phyloP scores from a whole-genome alignment of 1,139 yeast genomes.

The Wickerhamomyces sp. region DNA sequence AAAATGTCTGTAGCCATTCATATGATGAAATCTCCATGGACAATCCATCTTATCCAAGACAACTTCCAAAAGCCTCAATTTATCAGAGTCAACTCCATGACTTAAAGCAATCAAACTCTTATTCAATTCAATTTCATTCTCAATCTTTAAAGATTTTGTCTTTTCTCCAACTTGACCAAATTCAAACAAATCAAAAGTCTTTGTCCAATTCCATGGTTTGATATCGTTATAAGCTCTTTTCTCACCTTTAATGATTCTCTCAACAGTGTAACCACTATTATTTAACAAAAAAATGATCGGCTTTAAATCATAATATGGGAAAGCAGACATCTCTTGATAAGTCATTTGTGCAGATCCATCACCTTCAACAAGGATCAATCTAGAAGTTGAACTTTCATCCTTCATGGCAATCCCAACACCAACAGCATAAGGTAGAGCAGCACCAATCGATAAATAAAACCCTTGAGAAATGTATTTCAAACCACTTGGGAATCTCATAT shows the following conservation, averaged over 20 bases:
- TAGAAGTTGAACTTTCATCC: slow-evolving; percentile 39
- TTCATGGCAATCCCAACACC: slow-evolving; percentile 73
- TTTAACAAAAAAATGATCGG: slow-evolving; percentile 71
- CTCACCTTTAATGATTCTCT: slow-evolving; percentile 79
- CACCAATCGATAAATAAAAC: slow-evolving; percentile 82
- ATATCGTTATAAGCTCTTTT: slow-evolving; percentile 75
- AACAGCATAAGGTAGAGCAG: slow-evolving; percentile 76
- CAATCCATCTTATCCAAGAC: slow-evolving; percentile 55
- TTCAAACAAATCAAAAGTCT: slow-evolving; percentile 44
- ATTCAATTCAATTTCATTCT: slow-evolving; percentile 32
- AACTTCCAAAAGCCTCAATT: slow-evolving; percentile 54
- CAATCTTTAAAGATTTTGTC: slow-evolving; percentile 28
- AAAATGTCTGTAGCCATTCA: slow-evolving; percentile 22
- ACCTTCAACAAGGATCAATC: slow-evolving; percentile 73
- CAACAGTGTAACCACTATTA: slow-evolving; percentile 86
- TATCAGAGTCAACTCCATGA: slow-evolving; percentile 23
- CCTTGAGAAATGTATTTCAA: slow-evolving; percentile 57
- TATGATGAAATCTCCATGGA: slow-evolving; percentile 47
- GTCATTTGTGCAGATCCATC: slow-evolving; percentile 96
- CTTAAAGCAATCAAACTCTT: slow-evolving; percentile 18
- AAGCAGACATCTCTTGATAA: slow-evolving; percentile 72
- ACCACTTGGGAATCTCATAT: slow-evolving; percentile 51
- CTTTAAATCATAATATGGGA: slow-evolving; percentile 52
- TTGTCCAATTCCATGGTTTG: slow-evolving; percentile 80
- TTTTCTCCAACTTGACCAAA: slow-evolving; percentile 58